Conservation (phyloP, 2,329 filamentous ascomycete genomes). For the Fusarium sp. region DNA sequence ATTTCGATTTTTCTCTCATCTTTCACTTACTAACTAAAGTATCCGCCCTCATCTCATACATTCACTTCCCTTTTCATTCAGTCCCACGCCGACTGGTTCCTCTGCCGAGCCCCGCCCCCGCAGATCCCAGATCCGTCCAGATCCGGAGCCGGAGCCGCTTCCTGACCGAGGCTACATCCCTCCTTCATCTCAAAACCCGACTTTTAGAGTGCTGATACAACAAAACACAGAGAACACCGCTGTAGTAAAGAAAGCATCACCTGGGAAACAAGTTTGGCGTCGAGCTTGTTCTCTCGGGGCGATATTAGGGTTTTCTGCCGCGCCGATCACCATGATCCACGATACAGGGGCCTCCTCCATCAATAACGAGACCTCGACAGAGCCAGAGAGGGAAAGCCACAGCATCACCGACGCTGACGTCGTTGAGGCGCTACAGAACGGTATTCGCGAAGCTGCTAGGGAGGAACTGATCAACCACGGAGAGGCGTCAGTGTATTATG, state of each 20-base stretch:
- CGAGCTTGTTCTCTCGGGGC: constrained; percentile 21
- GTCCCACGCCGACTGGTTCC: constrained; percentile 9
- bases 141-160: constrained; percentile 43
- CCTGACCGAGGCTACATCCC: constrained; percentile 34
- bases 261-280: constrained; percentile 19
- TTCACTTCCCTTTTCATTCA: neutral
- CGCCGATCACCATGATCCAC: constrained; percentile 39
- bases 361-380: constrained; percentile 30
- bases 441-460: constrained; percentile 41
- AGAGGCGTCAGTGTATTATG: constrained; percentile 69
- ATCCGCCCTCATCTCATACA: neutral
- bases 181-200: constrained; percentile 18
- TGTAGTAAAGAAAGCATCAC: neutral
- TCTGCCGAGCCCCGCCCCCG: constrained; percentile 40
- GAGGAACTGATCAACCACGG: constrained; percentile 47
- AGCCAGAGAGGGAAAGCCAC: constrained; percentile 27
- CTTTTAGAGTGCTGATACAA: neutral
- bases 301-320: constrained; percentile 21
- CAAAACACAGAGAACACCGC: neutral
- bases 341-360: constrained; percentile 23
- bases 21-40: neutral
- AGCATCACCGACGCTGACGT: constrained; percentile 49
- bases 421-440: constrained; percentile 46
- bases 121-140: constrained; percentile 35
- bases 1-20: neutral